phyloP scores from a whole-genome alignment of 768 basidiomycete genomes.

The Porphyrellus cyaneotinctus region DNA sequence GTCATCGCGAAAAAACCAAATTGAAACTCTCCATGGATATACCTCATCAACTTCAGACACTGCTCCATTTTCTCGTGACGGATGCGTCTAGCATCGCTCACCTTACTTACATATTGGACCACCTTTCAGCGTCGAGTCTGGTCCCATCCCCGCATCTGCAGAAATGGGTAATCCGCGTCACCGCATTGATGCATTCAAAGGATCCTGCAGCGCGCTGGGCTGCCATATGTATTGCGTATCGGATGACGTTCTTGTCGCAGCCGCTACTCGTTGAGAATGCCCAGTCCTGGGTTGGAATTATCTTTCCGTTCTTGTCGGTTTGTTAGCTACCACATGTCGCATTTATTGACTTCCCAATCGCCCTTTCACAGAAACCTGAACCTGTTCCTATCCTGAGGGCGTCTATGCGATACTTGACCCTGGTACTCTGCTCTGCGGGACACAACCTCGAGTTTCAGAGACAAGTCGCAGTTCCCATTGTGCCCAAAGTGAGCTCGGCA shows the following conservation, averaged over 20 bases:
- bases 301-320: constrained; percentile 67
- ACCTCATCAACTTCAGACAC: constrained; percentile 52
- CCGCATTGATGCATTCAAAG: constrained; percentile 73
- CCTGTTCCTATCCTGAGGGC: constrained; percentile 55
- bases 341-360: constrained; percentile 12
- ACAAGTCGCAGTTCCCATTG: constrained; percentile 66
- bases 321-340: constrained; percentile 33
- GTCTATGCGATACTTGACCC: constrained; percentile 57
- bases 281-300: constrained; percentile 65
- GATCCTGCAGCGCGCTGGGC: constrained; percentile 77
- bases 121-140: constrained; percentile 52
- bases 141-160: constrained; percentile 59
- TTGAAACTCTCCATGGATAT: constrained; percentile 37
- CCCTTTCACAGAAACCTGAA: constrained; percentile 59
- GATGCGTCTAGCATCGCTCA: constrained; percentile 59
- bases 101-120: constrained; percentile 54
- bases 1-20: too few species aligned
- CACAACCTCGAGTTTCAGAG: constrained; percentile 78
- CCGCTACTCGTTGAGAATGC: constrained; percentile 64
- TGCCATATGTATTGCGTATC: constrained; percentile 69
- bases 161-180: constrained; percentile 75
- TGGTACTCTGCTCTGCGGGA: constrained; percentile 56
- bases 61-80: constrained; percentile 68
- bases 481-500: constrained; percentile 64
- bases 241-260: constrained; percentile 56